Evolutionary conservation across 768 basidiomycete genomes (phyloP).

Genomic region (Pulveroboletus frians): DNA sequence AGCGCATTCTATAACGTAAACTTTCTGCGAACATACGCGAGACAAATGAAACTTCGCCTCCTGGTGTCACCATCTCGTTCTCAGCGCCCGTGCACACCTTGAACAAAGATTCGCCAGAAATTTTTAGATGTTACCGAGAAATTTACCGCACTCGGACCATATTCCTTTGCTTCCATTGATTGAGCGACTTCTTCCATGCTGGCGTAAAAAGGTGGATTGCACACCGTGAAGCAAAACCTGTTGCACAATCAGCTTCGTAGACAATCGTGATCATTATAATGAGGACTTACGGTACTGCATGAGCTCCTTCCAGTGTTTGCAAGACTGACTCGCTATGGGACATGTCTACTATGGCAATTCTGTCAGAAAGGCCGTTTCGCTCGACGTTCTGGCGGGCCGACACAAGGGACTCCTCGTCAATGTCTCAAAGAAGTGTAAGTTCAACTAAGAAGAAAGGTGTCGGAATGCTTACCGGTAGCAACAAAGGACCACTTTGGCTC

Average conservation of each 20-base stretch:
- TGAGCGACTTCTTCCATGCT: slow-evolving; percentile 60
- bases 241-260: neutral
- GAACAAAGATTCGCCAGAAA: neutral
- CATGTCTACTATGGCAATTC: slow-evolving; percentile 45
- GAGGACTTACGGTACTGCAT: slow-evolving; percentile 3
- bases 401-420: slow-evolving; percentile 58
- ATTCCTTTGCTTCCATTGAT: slow-evolving; percentile 59
- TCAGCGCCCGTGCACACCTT: slow-evolving; percentile 84
- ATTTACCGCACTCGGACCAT: slow-evolving; percentile 65
- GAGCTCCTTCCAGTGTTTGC: slow-evolving; percentile 15
- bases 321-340: slow-evolving; percentile 42
- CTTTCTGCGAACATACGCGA: slow-evolving; percentile 75
- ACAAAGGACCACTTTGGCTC: slow-evolving; percentile 53
- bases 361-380: slow-evolving; percentile 47
- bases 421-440: slow-evolving; percentile 42
- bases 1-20: slow-evolving; percentile 39
- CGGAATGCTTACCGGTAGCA: slow-evolving; percentile 53
- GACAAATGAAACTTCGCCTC: slow-evolving; percentile 83
- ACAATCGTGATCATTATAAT: neutral
- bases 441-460: neutral
- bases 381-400: slow-evolving; percentile 55
- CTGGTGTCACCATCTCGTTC: slow-evolving; percentile 83
- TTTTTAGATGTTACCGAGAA: neutral
- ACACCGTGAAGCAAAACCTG: slow-evolving; percentile 81
- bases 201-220: slow-evolving; percentile 95